Conservation (phyloP, 208 protist species). For the Trypanosoma mega region DNA sequence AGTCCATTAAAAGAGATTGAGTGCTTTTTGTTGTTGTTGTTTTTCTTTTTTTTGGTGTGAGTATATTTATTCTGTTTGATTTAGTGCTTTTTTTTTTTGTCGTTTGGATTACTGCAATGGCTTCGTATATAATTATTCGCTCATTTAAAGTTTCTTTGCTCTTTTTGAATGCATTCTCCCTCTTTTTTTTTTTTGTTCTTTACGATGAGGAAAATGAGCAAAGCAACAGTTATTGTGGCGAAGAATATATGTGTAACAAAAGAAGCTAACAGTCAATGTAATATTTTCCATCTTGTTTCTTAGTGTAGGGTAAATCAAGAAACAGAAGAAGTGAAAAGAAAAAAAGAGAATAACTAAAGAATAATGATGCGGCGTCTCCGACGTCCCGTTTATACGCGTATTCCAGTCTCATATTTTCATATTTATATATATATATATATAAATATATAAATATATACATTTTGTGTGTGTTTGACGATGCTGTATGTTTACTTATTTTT, state of each 20-base stretch:
- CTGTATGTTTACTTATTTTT: neutral
- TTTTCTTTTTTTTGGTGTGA: too few relatives aligned
- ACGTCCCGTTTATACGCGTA: neutral
- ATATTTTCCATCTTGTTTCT: constrained; percentile 18
- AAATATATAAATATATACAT: too few relatives aligned
- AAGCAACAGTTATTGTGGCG: too few relatives aligned
- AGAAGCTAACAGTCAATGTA: neutral
- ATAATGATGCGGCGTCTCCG: neutral
- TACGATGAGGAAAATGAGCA: too few relatives aligned
- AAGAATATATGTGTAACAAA: too few relatives aligned
- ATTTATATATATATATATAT: constrained; percentile 13
- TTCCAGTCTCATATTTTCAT: constrained; percentile 8
- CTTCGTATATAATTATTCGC: too few relatives aligned
- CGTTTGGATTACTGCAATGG: neutral
- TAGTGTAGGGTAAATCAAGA: neutral
- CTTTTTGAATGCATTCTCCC: too few relatives aligned
- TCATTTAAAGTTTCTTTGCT: too few relatives aligned
- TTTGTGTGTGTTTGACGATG: too few relatives aligned
- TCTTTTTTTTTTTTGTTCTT: constrained; percentile 27
- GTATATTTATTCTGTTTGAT: constrained; percentile 12
- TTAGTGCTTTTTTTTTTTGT: constrained; percentile 10
- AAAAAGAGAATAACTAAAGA: constrained; percentile 10
- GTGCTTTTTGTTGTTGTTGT: too few relatives aligned
- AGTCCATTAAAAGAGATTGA: too few relatives aligned
- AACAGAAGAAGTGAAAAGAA: constrained; percentile 4